Evolutionary conservation across 139 green algal species (phyloP).

Genomic region (Eudorina sp.): DNA sequence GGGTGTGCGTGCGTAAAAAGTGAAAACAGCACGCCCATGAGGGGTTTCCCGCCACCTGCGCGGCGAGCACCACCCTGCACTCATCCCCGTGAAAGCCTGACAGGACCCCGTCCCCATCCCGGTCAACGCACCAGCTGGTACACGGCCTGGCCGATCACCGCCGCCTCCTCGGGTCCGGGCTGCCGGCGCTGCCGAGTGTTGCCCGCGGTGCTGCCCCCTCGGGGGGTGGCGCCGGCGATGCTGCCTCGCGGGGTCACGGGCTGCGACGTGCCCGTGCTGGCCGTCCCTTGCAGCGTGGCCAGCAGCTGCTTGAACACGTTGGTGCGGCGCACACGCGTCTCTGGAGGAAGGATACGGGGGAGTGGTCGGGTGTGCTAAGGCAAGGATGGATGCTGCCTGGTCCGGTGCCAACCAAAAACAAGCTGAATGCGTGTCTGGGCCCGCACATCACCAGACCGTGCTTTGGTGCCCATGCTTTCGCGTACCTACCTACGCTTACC

Average conservation of each 20-base stretch:
- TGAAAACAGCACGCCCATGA: too few species aligned
- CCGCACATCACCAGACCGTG: too few species aligned
- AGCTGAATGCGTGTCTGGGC: too few species aligned
- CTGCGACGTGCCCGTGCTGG: not conserved
- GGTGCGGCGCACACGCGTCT: not conserved
- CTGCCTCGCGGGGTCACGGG: slow-evolving; percentile 14
- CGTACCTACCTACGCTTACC: too few species aligned
- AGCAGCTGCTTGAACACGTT: slow-evolving; percentile 45
- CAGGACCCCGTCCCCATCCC: not conserved
- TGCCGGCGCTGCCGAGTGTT: not conserved
- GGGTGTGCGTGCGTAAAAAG: too few species aligned
- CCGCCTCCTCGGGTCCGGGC: slow-evolving; percentile 38
- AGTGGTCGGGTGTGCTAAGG: not conserved
- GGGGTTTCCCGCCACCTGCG: too few species aligned
- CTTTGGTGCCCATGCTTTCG: too few species aligned
- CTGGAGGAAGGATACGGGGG: not conserved
- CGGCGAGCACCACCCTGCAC: too few species aligned
- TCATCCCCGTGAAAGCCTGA: too few species aligned
- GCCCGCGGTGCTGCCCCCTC: not conserved
- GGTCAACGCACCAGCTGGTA: slow-evolving; percentile 15
- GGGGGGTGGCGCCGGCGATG: not conserved
- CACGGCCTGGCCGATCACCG: slow-evolving; percentile 22
- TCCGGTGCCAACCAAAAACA: too few species aligned
- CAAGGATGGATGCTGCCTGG: too few species aligned
- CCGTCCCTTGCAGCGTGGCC: not conserved